A percentile compares a stretch with the other conserved stretches of the same genome.
Evolutionary conservation across 148 eudicot species (phyloP).

Genomic region (Drosera capensis): DNA sequence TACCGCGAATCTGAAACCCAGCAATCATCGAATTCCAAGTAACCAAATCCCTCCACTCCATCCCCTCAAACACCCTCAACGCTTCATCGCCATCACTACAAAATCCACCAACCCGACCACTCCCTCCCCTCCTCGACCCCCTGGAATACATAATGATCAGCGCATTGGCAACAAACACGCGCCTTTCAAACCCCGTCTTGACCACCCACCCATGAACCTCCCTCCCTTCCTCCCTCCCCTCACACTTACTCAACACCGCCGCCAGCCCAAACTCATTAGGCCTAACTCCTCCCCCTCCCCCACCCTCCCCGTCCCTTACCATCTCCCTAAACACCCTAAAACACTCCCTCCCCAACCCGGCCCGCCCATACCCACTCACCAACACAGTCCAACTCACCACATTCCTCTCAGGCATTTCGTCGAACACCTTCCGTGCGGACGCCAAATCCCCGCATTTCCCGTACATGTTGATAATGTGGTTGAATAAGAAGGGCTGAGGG

Average conservation of each 20-base stretch:
- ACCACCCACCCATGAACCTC: slow-evolving; percentile 33
- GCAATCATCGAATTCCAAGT: slow-evolving; percentile 45
- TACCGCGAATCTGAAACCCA: slow-evolving; percentile 21
- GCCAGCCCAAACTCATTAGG: slow-evolving; percentile 40
- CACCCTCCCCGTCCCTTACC: slow-evolving; percentile 16
- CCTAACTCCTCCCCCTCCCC: slow-evolving; percentile 2
- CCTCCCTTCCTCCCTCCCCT: slow-evolving; percentile 23
- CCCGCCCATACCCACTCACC: slow-evolving; percentile 19
- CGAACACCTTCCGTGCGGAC: slow-evolving; percentile 10
- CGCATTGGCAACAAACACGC: slow-evolving; percentile 32
- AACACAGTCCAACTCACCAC: slow-evolving; percentile 11
- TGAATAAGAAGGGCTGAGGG: not conserved
- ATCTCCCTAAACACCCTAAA: slow-evolving; percentile 21
- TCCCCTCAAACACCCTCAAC: slow-evolving; percentile 22
- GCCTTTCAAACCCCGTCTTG: slow-evolving; percentile 25
- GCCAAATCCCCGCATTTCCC: slow-evolving; percentile 9
- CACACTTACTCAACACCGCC: slow-evolving; percentile 17
- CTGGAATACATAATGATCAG: slow-evolving; percentile 36
- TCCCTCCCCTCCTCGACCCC: slow-evolving; percentile 1
- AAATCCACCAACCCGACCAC: not conserved
- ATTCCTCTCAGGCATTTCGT: slow-evolving; percentile 6
- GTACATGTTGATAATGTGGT: slow-evolving; percentile 10
- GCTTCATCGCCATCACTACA: slow-evolving; percentile 17
- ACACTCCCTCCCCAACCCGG: slow-evolving; percentile 8
- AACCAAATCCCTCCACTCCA: slow-evolving; percentile 22